Base-by-base conservation (phyloP, 352 stramenopile genomes). In the Aphanomyces cochlioides region DNA sequence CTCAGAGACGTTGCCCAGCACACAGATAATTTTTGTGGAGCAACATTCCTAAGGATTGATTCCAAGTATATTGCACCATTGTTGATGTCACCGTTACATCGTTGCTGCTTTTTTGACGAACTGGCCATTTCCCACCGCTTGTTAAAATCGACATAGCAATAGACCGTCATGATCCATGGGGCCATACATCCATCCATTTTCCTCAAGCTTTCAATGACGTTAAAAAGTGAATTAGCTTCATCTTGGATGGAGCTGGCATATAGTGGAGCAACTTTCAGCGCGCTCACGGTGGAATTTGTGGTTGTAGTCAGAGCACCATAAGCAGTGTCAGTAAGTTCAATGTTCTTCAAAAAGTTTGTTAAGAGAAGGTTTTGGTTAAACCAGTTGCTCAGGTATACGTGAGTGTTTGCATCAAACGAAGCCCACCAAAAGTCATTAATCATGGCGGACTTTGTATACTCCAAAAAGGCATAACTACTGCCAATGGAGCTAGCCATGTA, bases 41-140 rank as follows among this genome's bases (percentile, higher is more conserved):
- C 47, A 6, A 28, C 56, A 41, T 70, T 70, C 17, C 64, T 45
- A 28, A 70, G 64, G 54, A 61, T 38, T 8, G 64, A 43, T 61
- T 70, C 64, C 45, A 70, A n/a, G 47, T 70, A 70, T 5, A 70
- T 48, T 8, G 64, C 64, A 4, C 10, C 64, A 50, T 70, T 70
- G 37, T 12, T 10, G 17, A 37, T 19, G 37, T 70, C 36, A 4
- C 2, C n/a, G 36, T 15, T 21, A 50, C 64, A 70, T 45, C 64
- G 64, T 15, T 36, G 36, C 21, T 70, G 64, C 19, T 38, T 15
- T 15, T 15, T 8, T 5, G 28, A 17, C 13, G 48, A 58, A 4
- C n/a, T 7, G 7, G 64, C 43, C 64, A 70, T 61, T 8, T 40
- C 45, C 64, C 64, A 70, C 17, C 45, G 36, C 19, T 47, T 61